These are phyloP conservation scores for Saprolegnia diclina DNA, from an alignment of 352 stramenopile genomes.

Conservation along the genomic window DNA sequence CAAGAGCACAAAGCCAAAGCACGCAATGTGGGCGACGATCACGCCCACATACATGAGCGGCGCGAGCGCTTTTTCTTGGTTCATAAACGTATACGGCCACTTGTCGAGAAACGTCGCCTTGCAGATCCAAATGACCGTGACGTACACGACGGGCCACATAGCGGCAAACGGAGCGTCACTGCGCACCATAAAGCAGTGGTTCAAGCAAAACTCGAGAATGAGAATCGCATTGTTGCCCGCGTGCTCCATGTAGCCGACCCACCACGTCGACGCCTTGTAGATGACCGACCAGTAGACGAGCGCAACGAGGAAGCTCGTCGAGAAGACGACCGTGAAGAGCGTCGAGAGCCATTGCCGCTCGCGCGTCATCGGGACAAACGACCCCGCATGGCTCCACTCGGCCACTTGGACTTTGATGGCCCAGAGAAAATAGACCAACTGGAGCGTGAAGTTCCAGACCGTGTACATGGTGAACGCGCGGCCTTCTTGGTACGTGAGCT, in stretches of 20 bases:
- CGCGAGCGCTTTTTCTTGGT: not conserved
- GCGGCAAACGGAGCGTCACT: not conserved
- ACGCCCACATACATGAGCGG: not conserved
- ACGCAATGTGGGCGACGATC: not conserved
- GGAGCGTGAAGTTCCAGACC: constrained; percentile 22
- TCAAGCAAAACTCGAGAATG: constrained; percentile 14
- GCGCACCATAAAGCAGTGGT: not conserved
- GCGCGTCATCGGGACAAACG: not conserved
- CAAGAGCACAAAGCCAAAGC: constrained; percentile 5
- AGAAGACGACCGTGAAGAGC: constrained; percentile 20
- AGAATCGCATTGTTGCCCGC: constrained; percentile 18
- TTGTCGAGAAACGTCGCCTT: not conserved
- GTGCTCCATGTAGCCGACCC: constrained; percentile 12
- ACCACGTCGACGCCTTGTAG: not conserved
- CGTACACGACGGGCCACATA: not conserved
- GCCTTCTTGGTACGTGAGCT: not conserved
- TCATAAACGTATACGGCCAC: constrained; percentile 11
- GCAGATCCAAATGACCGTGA: constrained; percentile 11
- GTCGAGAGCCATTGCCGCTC: not conserved
- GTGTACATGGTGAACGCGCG: constrained; percentile 15
- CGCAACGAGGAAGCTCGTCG: constrained; percentile 22
- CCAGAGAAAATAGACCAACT: constrained; percentile 19
- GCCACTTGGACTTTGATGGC: not conserved
- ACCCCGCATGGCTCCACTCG: not conserved
- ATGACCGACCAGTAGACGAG: constrained; percentile 23